These are phyloP conservation scores for Globisporangium cederbergense DNA, from an alignment of 352 stramenopile species.

Conservation along the genomic window DNA sequence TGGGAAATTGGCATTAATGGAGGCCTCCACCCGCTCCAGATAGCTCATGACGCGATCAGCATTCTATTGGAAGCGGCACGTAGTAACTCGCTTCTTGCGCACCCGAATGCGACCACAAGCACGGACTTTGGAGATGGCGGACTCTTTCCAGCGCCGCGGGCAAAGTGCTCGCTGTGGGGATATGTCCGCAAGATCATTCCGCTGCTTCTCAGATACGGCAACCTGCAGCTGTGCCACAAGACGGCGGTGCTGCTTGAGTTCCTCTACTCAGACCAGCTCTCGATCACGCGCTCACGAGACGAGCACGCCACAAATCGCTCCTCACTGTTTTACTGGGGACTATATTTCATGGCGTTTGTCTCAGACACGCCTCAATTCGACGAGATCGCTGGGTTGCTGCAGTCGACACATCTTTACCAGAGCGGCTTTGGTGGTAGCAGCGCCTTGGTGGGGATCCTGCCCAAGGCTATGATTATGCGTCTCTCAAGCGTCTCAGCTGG, in stretches of 20 bases:
- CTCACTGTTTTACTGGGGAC: slow-evolving; percentile 55
- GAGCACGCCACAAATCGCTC: slow-evolving; percentile 37
- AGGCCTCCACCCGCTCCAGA: slow-evolving; percentile 40
- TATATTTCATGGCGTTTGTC: slow-evolving; percentile 79
- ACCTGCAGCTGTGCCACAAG: slow-evolving; percentile 53
- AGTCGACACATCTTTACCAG: slow-evolving; percentile 62
- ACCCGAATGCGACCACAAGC: slow-evolving; percentile 14
- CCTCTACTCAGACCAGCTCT: slow-evolving; percentile 39
- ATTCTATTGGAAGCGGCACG: slow-evolving; percentile 58
- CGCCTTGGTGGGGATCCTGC: slow-evolving; percentile 85
- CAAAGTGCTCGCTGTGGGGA: slow-evolving; percentile 46
- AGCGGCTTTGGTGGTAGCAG: slow-evolving; percentile 47
- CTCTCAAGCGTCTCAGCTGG: slow-evolving; percentile 77
- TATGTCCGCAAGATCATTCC: slow-evolving; percentile 48
- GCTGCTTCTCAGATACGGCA: slow-evolving; percentile 42
- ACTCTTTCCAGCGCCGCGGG: slow-evolving; percentile 51
- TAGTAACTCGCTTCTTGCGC: slow-evolving; percentile 51
- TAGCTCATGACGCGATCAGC: slow-evolving; percentile 65
- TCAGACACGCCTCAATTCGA: slow-evolving; percentile 44
- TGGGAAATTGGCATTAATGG: slow-evolving; percentile 74
- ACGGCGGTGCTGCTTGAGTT: slow-evolving; percentile 59
- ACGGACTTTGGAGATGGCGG: slow-evolving; percentile 22
- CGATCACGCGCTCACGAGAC: slow-evolving; percentile 19
- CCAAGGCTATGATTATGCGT: slow-evolving; percentile 87
- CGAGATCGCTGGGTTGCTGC: slow-evolving; percentile 58